A percentile compares a stretch with the other conserved stretches of the same genome.
Evolutionary conservation across 805 yeast species (phyloP).

Genomic region (Starmerella stellata): DNA sequence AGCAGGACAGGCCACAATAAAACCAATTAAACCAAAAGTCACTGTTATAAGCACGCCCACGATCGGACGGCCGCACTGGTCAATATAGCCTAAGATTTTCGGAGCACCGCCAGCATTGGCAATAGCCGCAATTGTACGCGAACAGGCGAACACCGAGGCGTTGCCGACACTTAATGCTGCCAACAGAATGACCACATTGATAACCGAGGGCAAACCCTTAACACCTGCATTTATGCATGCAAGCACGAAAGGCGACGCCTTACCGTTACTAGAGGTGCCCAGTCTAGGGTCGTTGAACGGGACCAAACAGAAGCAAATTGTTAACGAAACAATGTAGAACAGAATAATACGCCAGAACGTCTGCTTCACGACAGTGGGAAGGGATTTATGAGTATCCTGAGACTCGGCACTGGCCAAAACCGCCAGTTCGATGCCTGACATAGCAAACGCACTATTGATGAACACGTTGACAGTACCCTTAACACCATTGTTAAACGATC

Average conservation of each 20-base stretch:
- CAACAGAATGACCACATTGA: constrained; percentile 53
- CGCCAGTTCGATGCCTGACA: constrained; percentile 56
- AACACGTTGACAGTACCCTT: constrained; percentile 43
- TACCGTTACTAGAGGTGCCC: constrained; percentile 36
- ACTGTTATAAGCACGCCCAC: constrained; percentile 34
- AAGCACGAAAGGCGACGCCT: constrained; percentile 58
- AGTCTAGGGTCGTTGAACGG: constrained; percentile 40
- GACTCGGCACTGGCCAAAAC: constrained; percentile 67
- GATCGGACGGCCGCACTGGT: constrained; percentile 56
- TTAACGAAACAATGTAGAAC: constrained; percentile 46
- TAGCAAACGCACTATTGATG: constrained; percentile 45
- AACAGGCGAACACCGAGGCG: constrained; percentile 53
- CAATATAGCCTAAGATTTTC: constrained; percentile 39
- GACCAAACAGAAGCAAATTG: constrained; percentile 49
- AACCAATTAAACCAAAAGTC: constrained; percentile 34
- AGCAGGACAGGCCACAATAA: constrained; percentile 37
- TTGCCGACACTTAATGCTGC: constrained; percentile 58
- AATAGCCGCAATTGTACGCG: constrained; percentile 51
- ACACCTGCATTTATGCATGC: constrained; percentile 52
- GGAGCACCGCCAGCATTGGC: constrained; percentile 53
- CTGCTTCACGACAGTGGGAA: constrained; percentile 62
- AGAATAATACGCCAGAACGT: constrained; percentile 65
- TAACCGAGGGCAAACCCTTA: constrained; percentile 44
- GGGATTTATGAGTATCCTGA: constrained; percentile 43
- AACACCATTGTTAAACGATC: constrained; percentile 42